These are phyloP conservation scores for Carex pumila DNA, from an alignment of 176 grass and related monocot genomes.

Conservation along the genomic window DNA sequence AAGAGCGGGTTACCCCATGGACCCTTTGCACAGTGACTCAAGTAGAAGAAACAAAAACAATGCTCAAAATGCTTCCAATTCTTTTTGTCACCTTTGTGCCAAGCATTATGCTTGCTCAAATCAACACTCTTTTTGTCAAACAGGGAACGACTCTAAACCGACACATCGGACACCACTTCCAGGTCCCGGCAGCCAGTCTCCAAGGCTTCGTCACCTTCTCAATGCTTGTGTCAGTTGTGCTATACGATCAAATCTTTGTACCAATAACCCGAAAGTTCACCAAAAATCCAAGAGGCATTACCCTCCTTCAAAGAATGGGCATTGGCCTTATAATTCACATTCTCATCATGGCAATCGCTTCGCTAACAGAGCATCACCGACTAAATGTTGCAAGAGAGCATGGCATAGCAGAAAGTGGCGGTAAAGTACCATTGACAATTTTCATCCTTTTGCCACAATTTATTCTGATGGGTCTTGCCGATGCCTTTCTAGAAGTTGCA, in stretches of 20 bases:
- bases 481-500: slow-evolving; percentile 78
- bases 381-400: slow-evolving; percentile 45
- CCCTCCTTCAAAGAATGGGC: slow-evolving; percentile 75
- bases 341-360: slow-evolving; percentile 73
- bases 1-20: slow-evolving; percentile 31
- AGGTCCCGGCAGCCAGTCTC: slow-evolving; percentile 71
- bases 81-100: slow-evolving; percentile 64
- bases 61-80: slow-evolving; percentile 81
- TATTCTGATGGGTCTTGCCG: slow-evolving; percentile 75
- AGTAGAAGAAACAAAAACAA: slow-evolving; percentile 85
- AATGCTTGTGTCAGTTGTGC: slow-evolving; percentile 59
- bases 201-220: slow-evolving; percentile 76
- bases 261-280: slow-evolving; percentile 48
- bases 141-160: slow-evolving; percentile 80
- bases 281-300: slow-evolving; percentile 69
- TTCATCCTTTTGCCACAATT: slow-evolving; percentile 85
- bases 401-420: slow-evolving; percentile 39
- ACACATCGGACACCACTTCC: slow-evolving; percentile 41
- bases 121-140: slow-evolving; percentile 91
- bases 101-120: slow-evolving; percentile 57
- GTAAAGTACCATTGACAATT: slow-evolving; percentile 54
- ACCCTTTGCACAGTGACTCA: slow-evolving; percentile 80
- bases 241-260: slow-evolving; percentile 75
- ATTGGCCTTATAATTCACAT: slow-evolving; percentile 71
- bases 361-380: slow-evolving; percentile 46